These are phyloP conservation scores for Trichoderma hamatum DNA, from an alignment of 2,329 filamentous ascomycete species.

Conservation along the genomic window DNA sequence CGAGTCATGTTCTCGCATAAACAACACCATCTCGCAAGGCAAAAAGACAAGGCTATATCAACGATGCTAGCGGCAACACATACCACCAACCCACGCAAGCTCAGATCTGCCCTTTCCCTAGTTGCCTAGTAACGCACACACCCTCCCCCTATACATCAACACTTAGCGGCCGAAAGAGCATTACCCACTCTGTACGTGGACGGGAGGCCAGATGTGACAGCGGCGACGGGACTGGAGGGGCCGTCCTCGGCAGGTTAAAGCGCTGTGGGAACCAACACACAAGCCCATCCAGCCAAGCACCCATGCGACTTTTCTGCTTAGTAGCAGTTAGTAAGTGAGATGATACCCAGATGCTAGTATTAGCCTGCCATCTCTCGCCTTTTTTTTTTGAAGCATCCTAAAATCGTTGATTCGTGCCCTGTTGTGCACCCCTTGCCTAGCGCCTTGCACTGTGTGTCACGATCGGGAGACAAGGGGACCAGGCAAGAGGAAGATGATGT, in stretches of 20 bases:
- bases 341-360: background rate
- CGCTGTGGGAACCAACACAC: background rate
- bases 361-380: background rate
- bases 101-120: background rate
- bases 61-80: background rate
- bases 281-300: background rate
- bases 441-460: slow-evolving; percentile 22
- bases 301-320: background rate
- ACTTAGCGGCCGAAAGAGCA: background rate
- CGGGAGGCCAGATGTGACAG: slow-evolving; percentile 9
- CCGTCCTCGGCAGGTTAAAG: slow-evolving; percentile 3
- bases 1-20: background rate
- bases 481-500: background rate
- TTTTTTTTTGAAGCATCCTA: background rate
- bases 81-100: background rate
- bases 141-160: background rate
- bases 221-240: slow-evolving; percentile 1
- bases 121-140: slow-evolving; percentile 4
- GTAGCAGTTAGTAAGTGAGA: background rate
- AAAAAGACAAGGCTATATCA: background rate
- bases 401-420: background rate
- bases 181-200: background rate
- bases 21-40: background rate
- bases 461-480: background rate
- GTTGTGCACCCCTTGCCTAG: slow-evolving; percentile 20